phyloP scores from a whole-genome alignment of 2,329 filamentous ascomycete genomes.

The Calonectria hawksworthii region DNA sequence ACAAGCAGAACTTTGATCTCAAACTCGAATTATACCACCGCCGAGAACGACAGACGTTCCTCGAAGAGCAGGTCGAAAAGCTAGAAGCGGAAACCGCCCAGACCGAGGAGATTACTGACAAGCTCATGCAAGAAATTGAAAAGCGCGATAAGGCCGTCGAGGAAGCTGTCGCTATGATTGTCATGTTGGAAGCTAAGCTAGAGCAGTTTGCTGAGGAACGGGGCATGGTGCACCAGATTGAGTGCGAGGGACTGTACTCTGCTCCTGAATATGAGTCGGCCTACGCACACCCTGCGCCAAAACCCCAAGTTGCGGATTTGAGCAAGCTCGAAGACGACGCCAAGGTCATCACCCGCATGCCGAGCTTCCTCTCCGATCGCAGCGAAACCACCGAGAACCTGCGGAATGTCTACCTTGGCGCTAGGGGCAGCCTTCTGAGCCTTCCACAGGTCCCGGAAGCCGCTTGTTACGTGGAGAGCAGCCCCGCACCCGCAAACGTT shows the following conservation, averaged over 20 bases:
- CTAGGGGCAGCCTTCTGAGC: conserved; percentile 63
- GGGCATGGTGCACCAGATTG: conserved; percentile 66
- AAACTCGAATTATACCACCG: conserved; percentile 81
- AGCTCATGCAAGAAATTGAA: conserved; percentile 72
- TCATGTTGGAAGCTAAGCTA: conserved; percentile 72
- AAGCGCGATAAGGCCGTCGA: conserved; percentile 79
- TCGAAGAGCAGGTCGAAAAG: conserved; percentile 70
- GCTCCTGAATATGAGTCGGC: conserved; percentile 49
- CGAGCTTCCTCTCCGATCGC: conserved; percentile 73
- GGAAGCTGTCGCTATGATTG: conserved; percentile 79
- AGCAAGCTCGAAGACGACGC: conserved; percentile 47
- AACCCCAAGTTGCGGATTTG: conserved; percentile 34
- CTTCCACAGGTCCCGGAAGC: conserved; percentile 62
- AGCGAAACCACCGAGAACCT: conserved; percentile 73
- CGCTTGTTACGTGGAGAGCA: conserved; percentile 41
- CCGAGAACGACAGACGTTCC: conserved; percentile 71
- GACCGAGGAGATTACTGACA: conserved; percentile 70
- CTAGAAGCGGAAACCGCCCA: conserved; percentile 69
- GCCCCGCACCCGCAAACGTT: conserved; percentile 45
- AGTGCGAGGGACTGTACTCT: conserved; percentile 55
- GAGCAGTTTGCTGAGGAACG: conserved; percentile 68
- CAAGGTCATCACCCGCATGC: conserved; percentile 68
- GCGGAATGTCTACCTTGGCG: conserved; percentile 70
- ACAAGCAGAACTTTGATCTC: conserved; percentile 84
- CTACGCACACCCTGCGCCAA: conserved; percentile 40